Percentiles rank a stretch among this genome's conserved stretches.
Evolutionary conservation across 2,329 filamentous ascomycete genomes (phyloP).

Genomic region (Penicillium sp.): DNA sequence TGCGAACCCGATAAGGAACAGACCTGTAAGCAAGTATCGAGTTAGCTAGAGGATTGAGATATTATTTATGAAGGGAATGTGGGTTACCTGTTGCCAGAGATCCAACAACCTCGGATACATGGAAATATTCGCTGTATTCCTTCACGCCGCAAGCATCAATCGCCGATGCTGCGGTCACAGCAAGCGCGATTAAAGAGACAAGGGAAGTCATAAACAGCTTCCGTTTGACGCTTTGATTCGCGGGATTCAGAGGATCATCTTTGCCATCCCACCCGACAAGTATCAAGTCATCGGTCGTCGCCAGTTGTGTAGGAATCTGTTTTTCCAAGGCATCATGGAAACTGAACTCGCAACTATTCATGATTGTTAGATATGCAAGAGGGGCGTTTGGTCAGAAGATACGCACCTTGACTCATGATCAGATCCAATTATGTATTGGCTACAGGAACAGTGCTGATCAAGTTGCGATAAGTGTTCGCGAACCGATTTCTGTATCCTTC

Average conservation of each 20-base stretch:
- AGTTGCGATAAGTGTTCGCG: neutral
- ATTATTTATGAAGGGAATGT: neutral
- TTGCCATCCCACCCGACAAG: neutral
- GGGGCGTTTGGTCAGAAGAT: neutral
- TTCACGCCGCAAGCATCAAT: neutral
- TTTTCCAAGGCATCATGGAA: neutral
- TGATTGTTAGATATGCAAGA: neutral
- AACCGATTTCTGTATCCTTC: neutral
- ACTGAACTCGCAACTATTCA: neutral
- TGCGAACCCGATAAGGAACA: constrained; percentile 51
- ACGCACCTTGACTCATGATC: neutral
- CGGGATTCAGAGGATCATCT: neutral
- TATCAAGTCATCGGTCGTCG: neutral
- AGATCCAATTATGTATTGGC: neutral
- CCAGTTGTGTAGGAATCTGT: neutral
- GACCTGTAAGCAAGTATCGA: constrained; percentile 22
- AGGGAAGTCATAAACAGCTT: neutral
- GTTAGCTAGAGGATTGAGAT: too few relatives aligned
- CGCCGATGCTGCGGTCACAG: neutral
- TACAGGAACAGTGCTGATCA: neutral
- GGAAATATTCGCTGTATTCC: neutral
- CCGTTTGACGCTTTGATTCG: neutral
- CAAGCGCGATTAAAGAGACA: neutral
- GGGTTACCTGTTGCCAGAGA: neutral
- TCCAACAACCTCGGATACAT: neutral